phyloP scores from a whole-genome alignment of 2,329 filamentous ascomycete species.

The Penicillium corylophilum region DNA sequence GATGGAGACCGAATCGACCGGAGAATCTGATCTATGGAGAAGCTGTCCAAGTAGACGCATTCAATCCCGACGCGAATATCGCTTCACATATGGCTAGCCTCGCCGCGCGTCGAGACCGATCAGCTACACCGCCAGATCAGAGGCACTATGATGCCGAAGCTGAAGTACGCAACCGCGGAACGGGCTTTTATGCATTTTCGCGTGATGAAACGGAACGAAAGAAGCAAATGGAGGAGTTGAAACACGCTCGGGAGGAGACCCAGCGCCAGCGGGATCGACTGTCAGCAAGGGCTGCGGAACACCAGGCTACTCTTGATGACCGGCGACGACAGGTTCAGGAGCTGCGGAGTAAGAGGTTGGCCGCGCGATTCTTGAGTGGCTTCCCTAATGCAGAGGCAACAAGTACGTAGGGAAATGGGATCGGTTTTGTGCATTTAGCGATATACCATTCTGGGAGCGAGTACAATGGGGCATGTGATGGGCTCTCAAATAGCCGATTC shows the following conservation, averaged over 20 bases:
- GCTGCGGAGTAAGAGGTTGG: neutral
- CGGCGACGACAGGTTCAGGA: constrained; percentile 3
- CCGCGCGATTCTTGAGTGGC: neutral
- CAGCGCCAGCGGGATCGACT: constrained; percentile 1
- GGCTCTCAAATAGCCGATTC: too few relatives aligned
- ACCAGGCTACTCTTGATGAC: constrained; percentile 1
- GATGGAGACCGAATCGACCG: constrained; percentile 55
- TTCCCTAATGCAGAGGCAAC: neutral
- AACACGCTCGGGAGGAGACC: constrained; percentile 66
- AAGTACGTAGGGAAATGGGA: neutral
- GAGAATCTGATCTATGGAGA: constrained; percentile 78
- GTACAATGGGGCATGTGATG: neutral
- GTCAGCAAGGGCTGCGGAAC: neutral
- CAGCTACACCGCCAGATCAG: constrained; percentile 74
- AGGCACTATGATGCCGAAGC: constrained; percentile 81
- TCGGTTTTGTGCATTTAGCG: neutral
- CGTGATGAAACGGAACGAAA: constrained; percentile 66
- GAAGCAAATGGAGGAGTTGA: constrained; percentile 73
- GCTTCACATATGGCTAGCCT: constrained; percentile 72
- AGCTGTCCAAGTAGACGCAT: constrained; percentile 78
- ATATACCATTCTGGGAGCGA: neutral
- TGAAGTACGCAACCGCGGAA: constrained; percentile 84
- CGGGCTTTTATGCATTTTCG: constrained; percentile 88
- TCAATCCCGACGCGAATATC: constrained; percentile 68
- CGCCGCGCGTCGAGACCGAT: constrained; percentile 74